Percentiles rank a stretch among this genome's conserved stretches.
Conservation (phyloP, 169 alveolate genomes). For the Blepharisma undulans region DNA sequence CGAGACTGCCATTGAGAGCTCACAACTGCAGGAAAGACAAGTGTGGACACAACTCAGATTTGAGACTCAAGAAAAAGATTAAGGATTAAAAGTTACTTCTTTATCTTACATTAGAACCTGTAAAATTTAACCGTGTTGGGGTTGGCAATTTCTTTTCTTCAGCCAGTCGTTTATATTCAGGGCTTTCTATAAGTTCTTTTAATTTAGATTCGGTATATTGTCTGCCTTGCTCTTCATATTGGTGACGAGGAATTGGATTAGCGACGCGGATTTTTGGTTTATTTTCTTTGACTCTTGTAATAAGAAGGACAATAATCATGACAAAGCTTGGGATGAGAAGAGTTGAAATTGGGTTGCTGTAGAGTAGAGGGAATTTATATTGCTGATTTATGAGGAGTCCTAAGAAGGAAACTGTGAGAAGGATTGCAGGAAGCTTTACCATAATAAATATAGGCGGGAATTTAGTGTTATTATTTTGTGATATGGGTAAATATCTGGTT, state of each 20-base stretch:
- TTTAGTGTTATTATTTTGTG: not conserved
- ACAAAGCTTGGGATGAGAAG: not conserved
- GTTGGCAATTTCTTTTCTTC: not conserved
- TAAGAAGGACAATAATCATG: not conserved
- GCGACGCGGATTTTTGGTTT: not conserved
- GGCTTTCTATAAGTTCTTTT: not conserved
- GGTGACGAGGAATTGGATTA: not conserved
- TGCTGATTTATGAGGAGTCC: not conserved
- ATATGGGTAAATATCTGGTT: not conserved
- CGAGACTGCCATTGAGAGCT: conserved; percentile 99
- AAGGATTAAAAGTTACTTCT: conserved; percentile 72
- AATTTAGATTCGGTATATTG: not conserved
- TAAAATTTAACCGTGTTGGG: not conserved
- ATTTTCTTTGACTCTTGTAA: not conserved
- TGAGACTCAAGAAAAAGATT: conserved; percentile 99
- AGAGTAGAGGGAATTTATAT: not conserved
- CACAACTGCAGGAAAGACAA: conserved; percentile 99
- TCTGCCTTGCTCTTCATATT: not conserved
- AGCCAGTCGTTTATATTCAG: not conserved
- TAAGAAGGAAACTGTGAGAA: not conserved
- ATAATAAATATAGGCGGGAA: not conserved
- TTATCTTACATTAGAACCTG: not conserved
- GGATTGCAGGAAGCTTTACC: not conserved
- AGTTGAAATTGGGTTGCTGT: not conserved
- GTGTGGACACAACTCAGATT: conserved; percentile 99